Evolutionary conservation across 768 basidiomycete genomes (phyloP), one percentile per base, ranked within the genome.

Genomic region (Boletus huronensis): DNA sequence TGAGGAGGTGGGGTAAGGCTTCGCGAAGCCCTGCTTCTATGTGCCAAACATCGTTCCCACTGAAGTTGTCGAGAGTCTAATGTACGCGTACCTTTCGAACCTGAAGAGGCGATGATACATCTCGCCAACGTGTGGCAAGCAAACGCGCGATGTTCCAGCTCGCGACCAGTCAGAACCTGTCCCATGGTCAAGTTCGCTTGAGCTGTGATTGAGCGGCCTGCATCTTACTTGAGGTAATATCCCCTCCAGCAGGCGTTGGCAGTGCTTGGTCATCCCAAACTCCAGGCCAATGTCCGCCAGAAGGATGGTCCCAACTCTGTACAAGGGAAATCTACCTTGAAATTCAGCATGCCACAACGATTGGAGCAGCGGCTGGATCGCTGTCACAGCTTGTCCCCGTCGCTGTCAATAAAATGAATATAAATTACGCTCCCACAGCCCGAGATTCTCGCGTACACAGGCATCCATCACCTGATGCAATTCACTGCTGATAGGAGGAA

Each of bases 331-430:
- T 52, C 85, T 81, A 50, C 83, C 81, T 50, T 89, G 80, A 64
- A 89, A 90, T 68, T 93, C 90, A 0, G 90, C 82, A 54, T 87
- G 78, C 88, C 90, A 93, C 35, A 93, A 67, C 2, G 86, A 81
- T 53, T 78, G 82, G 26, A 94, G 72, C 25, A 93, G 73, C 39
- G 82, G 80, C 28, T 90, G 83, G 17, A 90, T 77, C 2, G 82
- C 75, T 23, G 77, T 74, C 21, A 83, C 74, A 8, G 80, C 80
- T 72, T 91, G 85, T 52, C 83, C 83, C 26, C 73, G 77, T 65
- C 82, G 76, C 91, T 93, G 53, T 28, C 55, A 58, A 41, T 17
- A 34, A 46, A 57, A 41, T 44, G 28, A 48, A 26, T 52, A 43
- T 53, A 39, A 52, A 39, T 25, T 53, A 40, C 42, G 41, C 41